These are phyloP conservation scores for Amaranthus palmeri DNA, from an alignment of 148 eudicot species.

Conservation along the genomic window DNA sequence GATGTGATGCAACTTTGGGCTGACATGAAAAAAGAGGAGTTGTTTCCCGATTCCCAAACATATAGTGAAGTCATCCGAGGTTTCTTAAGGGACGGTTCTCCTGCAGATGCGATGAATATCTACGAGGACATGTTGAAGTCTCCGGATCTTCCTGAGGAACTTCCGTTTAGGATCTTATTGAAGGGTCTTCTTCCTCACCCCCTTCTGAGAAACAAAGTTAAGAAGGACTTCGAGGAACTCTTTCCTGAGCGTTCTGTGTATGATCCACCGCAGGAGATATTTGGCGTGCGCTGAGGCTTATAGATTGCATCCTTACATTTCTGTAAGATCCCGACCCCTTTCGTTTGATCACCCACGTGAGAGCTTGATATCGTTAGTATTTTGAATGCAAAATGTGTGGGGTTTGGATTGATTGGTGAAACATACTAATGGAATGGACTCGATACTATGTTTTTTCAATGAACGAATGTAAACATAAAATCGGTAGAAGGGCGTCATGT, in stretches of 20 bases:
- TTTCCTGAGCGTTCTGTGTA: constrained; percentile 79
- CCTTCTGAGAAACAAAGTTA: constrained; percentile 83
- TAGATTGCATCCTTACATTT: constrained; percentile 8
- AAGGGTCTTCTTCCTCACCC: constrained; percentile 98
- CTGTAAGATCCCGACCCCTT: background rate
- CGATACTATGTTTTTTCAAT: too few species aligned
- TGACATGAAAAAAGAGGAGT: constrained; percentile 68
- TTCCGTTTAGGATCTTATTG: constrained; percentile 77
- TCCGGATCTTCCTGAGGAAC: constrained; percentile 88
- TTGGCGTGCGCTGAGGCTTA: constrained; percentile 75
- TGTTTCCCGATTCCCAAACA: constrained; percentile 85
- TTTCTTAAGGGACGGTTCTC: constrained; percentile 76
- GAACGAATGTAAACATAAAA: too few species aligned
- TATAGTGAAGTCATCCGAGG: constrained; percentile 87
- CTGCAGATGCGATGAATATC: constrained; percentile 93
- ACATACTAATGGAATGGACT: background rate
- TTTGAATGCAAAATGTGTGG: background rate
- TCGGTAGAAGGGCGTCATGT: too few species aligned
- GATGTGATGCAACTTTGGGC: constrained; percentile 76
- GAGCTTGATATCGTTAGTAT: background rate
- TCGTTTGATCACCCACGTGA: background rate
- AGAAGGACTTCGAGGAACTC: constrained; percentile 85
- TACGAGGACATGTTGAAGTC: constrained; percentile 95
- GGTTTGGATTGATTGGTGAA: background rate
- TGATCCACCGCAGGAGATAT: constrained; percentile 96